phyloP scores from a whole-genome alignment of 768 basidiomycete species.

The Trametes coccinea region DNA sequence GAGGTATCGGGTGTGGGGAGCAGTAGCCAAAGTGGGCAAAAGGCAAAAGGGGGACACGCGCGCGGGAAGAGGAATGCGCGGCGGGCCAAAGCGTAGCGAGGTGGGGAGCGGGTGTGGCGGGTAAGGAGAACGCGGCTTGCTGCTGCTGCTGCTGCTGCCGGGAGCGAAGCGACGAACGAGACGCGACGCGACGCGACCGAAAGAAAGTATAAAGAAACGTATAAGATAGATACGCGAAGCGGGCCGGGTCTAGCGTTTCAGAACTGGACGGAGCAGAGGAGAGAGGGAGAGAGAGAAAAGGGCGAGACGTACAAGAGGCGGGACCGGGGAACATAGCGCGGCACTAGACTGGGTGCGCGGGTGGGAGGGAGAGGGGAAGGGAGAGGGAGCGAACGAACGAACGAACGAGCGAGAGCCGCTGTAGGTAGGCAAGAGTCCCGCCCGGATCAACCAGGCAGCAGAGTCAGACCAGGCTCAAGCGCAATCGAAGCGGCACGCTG shows the following conservation, averaged over 20 bases:
- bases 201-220: conserved; percentile 7
- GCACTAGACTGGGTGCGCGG: too few relatives aligned
- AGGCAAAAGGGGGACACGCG: background rate
- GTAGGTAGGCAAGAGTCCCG: conserved; percentile 18
- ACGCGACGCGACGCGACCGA: too few relatives aligned
- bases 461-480: conserved; percentile 21
- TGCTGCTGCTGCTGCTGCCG: conserved; percentile 3
- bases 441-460: conserved; percentile 26
- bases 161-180: background rate
- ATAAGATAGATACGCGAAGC: conserved; percentile 20
- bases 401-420: conserved; percentile 18
- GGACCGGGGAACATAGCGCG: background rate
- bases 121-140: background rate
- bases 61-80: background rate
- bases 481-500: conserved; percentile 11
- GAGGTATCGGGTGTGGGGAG: too few relatives aligned
- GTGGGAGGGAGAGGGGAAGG: too few relatives aligned
- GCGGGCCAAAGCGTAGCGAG: background rate
- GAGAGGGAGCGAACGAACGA: background rate
- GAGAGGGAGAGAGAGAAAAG: conserved; percentile 12
- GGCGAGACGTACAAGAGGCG: conserved; percentile 17
- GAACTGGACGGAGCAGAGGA: background rate
- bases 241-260: conserved; percentile 4
- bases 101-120: background rate
- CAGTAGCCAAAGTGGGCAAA: background rate